phyloP scores from a whole-genome alignment of 1,284 basidiomycete species.

The Cutaneotrichosporon dermatis region DNA sequence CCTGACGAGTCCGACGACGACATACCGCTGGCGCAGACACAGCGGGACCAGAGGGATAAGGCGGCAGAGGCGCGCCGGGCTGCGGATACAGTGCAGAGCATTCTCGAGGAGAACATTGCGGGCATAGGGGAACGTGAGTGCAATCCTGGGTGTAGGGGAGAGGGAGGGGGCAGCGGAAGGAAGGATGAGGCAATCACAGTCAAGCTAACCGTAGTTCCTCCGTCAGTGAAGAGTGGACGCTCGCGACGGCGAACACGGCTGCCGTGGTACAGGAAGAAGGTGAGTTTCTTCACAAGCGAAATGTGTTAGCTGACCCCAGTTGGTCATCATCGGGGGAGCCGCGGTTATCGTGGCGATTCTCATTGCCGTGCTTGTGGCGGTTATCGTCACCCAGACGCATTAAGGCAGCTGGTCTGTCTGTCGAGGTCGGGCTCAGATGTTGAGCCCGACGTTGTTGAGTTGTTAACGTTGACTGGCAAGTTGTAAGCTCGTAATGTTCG shows the following conservation, averaged over 20 bases:
- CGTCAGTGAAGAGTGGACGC: neutral
- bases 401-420: neutral
- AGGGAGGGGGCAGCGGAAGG: too few species aligned
- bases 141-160: too few species aligned
- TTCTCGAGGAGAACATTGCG: neutral
- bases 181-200: too few species aligned
- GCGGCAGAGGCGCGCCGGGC: neutral
- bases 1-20: neutral
- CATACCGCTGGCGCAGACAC: neutral
- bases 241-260: neutral
- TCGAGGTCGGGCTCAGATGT: too few species aligned
- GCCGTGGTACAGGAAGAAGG: neutral
- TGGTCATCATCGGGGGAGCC: neutral
- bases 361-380: neutral
- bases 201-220: neutral
- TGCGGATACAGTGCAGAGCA: neutral
- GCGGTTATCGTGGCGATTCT: neutral
- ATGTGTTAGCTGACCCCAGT: neutral
- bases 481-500: too few species aligned
- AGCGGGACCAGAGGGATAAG: neutral
- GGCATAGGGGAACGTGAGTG: neutral
- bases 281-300: neutral
- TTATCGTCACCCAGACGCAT: neutral
- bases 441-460: too few species aligned
- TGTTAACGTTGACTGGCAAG: too few species aligned